Base-by-base conservation (phyloP, 2,329 filamentous ascomycete genomes). In the Lachnum nothofagi region DNA sequence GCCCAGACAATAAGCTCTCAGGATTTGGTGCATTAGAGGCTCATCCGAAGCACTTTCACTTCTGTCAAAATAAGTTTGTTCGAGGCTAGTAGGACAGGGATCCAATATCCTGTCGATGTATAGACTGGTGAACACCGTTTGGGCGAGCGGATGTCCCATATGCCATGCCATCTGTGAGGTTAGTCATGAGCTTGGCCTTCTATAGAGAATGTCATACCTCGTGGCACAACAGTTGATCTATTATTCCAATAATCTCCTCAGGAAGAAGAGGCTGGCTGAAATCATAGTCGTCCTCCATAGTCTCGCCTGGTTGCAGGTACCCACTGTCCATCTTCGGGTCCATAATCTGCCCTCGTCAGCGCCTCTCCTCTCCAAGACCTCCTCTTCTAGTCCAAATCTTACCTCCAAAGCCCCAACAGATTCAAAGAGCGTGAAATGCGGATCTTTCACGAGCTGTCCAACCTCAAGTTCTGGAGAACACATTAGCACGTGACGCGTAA, bases 271-370 rank as follows among this genome's bases (percentile, higher is more conserved):
- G 72, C 40, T 76, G 74, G 37, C 79, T 72, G 34, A 90, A 80
- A 62, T 95, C 85, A 67, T 91, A 95, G 43, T 86, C 78, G 55
- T 91, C 85, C 51, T 95, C 88, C 27, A 91, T 78, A n/a, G 83
- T 82, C 62, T 95, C 88, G 24, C 84, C 86, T 6, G 85, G 80
- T 17, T 81, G 77, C 5, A 94, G 74, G 57, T 85, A 90, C 23
- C 93, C 93, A 64, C 89, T 96, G 68, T 98, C 93, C 93, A 98
- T 98, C 70, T 97, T 98, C 1, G 88, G 84, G 64, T 98, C 93
- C 88, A 96, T 96, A 60, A 98, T 95, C 93, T 98, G 62, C 44
- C 22, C 34, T 8, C 10, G 9, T 44, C 20, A 48, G 40, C 35
- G 8, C 31, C 10, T 9, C 5, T 9, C 9, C n/a, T 17, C 29